These are phyloP conservation scores for Cajanus cajan DNA, from an alignment of 306 rosid species.

Conservation along the genomic window DNA sequence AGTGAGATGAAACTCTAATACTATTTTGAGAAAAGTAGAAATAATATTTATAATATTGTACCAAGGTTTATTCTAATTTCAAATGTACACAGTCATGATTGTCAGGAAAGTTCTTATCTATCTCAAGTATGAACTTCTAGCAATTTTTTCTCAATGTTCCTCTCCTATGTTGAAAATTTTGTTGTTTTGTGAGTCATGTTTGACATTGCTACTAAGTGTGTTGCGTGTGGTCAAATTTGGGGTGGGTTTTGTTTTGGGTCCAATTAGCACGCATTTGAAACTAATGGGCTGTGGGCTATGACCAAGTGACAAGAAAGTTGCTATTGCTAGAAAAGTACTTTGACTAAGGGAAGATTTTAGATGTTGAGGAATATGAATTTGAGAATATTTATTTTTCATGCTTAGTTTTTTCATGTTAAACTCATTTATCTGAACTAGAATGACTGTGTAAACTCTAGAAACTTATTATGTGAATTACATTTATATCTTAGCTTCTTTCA, in stretches of 20 bases:
- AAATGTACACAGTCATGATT: neutral
- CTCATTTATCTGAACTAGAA: neutral
- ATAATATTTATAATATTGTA: no score
- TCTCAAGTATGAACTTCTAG: neutral
- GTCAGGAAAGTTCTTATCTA: neutral
- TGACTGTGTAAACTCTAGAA: neutral
- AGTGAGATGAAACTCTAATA: no score
- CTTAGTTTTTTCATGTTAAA: no score
- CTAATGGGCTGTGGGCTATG: constrained; percentile 3
- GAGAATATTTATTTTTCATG: no score
- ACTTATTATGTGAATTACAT: neutral
- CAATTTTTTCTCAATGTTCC: neutral
- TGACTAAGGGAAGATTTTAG: no score
- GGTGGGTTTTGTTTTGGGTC: constrained; percentile 26
- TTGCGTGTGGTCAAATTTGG: neutral
- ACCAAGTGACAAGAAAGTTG: neutral
- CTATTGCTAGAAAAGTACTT: neutral
- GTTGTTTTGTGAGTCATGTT: neutral
- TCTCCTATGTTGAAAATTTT: neutral
- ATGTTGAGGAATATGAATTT: no score
- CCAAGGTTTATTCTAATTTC: neutral
- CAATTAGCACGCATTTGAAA: neutral
- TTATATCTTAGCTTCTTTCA: neutral
- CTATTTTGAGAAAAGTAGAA: no score
- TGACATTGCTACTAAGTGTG: neutral